Evolutionary conservation across 306 rosid species (phyloP).

Genomic region (Dryas octopetala): DNA sequence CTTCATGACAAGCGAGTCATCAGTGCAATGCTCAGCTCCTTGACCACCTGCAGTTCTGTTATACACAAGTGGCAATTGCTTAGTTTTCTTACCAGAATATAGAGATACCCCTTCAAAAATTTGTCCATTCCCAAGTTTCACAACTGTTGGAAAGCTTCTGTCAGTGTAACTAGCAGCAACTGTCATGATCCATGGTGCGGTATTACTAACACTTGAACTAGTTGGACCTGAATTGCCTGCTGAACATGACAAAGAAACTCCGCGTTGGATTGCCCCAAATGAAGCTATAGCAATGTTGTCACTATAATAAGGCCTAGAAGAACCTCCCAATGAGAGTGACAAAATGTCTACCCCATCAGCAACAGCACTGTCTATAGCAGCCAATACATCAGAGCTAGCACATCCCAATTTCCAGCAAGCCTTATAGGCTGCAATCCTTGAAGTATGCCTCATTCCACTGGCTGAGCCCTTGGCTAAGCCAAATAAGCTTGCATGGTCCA

Average conservation of each 20-base stretch:
- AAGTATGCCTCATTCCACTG: slow-evolving; percentile 60
- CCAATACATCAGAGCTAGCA: slow-evolving; percentile 55
- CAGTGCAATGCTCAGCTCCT: slow-evolving; percentile 43
- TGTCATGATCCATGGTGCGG: slow-evolving; percentile 79
- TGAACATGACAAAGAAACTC: slow-evolving; percentile 66
- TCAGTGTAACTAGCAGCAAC: slow-evolving; percentile 78
- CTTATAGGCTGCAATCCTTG: slow-evolving; percentile 70
- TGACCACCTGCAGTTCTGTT: slow-evolving; percentile 47
- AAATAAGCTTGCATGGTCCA: slow-evolving; percentile 41
- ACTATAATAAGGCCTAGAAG: slow-evolving; percentile 38
- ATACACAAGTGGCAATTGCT: slow-evolving; percentile 49
- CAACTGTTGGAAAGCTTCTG: slow-evolving; percentile 53
- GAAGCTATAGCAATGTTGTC: slow-evolving; percentile 65
- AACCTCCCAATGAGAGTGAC: slow-evolving; percentile 69
- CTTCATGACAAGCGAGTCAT: slow-evolving; percentile 41
- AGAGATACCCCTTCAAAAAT: slow-evolving; percentile 59
- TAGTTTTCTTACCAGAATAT: slow-evolving; percentile 41
- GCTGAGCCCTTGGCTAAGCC: slow-evolving; percentile 56
- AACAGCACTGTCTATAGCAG: slow-evolving; percentile 68
- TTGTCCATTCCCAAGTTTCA: slow-evolving; percentile 60
- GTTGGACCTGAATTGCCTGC: slow-evolving; percentile 80
- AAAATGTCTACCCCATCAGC: slow-evolving; percentile 68
- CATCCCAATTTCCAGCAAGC: slow-evolving; percentile 76
- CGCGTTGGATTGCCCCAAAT: slow-evolving; percentile 53
- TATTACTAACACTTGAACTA: slow-evolving; percentile 47